Base-by-base conservation (phyloP, 192 early-diverging fungal genomes). In the Rhizophagus clarus region DNA sequence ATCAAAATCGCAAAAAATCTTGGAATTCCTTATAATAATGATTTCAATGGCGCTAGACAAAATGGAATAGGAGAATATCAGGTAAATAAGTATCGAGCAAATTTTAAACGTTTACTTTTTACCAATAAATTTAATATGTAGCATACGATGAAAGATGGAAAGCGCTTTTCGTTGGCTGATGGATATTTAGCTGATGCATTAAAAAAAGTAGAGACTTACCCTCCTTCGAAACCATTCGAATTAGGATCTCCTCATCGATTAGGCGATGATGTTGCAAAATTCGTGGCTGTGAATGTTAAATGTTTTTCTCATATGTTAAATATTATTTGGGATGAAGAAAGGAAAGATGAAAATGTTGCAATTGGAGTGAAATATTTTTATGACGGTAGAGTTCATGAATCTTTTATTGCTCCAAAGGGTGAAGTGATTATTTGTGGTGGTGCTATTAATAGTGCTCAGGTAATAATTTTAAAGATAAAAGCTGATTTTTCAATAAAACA, bases 401-500 rank as follows among this genome's bases (percentile, higher is more conserved):
- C 66, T 67, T 67, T 32, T 32, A 67, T 67, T 67, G 66, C 66
- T 15, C 66, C 66, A 67, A 67, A 67, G 29, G 66, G 66, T 31
- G 66, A 67, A 67, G 29, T 67, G 15, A 67, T 67, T 32, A 12
- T 67, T 32, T 32, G 15, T 67, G 28, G 28, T 34, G 64, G 64
- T 17, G 64, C 64, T 15, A 34, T 67, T 31, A 67, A 67, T 32
- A 67, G 64, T 29, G 28, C 64, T 31, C 64, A 67, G 26, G 64
- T 67, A 67, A 67, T 7, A 40, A 40, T 6, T 40, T 40, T 3
- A 31, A 67, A 15, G 34, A 1, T 31, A 14, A 31, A 31, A 32
- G 3, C 1, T 2, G 32, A 32, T 32, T 32, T 12, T 29, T 31
- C 11, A 64, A 7, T 2, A 24, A 5, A 64, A n/a, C 11, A 0